Evolutionary conservation across 2,329 filamentous ascomycete genomes (phyloP).

Genomic region (Alternaria metachromatica): DNA sequence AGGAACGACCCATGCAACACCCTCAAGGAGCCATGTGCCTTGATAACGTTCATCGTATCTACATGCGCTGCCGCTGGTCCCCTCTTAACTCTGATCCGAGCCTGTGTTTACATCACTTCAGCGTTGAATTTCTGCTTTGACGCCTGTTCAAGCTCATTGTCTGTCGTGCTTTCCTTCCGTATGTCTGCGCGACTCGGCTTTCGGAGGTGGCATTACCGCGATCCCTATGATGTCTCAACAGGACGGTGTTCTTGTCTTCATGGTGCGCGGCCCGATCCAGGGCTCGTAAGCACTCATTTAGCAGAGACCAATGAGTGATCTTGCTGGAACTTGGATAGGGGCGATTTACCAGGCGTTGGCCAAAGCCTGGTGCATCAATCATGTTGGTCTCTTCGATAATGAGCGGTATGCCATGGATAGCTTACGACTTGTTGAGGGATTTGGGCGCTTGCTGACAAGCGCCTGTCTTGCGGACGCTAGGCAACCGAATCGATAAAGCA

Average conservation of each 20-base stretch:
- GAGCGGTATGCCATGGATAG: neutral
- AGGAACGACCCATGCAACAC: neutral
- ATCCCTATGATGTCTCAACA: neutral
- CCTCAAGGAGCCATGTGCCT: neutral
- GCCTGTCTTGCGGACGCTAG: neutral
- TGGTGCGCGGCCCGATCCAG: neutral
- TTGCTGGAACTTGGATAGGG: neutral
- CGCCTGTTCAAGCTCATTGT: neutral
- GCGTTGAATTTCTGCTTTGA: neutral
- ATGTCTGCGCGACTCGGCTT: neutral
- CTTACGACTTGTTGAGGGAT: neutral
- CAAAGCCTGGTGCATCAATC: neutral
- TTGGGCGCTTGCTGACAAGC: neutral
- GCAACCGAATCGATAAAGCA: too few species aligned
- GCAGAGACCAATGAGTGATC: neutral
- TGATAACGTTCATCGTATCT: neutral
- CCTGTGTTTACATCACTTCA: neutral
- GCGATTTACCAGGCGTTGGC: neutral
- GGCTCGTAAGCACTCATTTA: neutral
- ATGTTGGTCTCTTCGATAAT: neutral
- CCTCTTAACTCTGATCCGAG: neutral
- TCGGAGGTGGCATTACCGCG: neutral
- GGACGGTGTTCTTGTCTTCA: neutral
- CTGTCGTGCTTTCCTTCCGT: neutral
- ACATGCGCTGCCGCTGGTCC: neutral